Percentiles rank a stretch among this genome's conserved stretches.
Evolutionary conservation across 2,329 filamentous ascomycete species (phyloP).

Genomic region (Calycina herbarum): DNA sequence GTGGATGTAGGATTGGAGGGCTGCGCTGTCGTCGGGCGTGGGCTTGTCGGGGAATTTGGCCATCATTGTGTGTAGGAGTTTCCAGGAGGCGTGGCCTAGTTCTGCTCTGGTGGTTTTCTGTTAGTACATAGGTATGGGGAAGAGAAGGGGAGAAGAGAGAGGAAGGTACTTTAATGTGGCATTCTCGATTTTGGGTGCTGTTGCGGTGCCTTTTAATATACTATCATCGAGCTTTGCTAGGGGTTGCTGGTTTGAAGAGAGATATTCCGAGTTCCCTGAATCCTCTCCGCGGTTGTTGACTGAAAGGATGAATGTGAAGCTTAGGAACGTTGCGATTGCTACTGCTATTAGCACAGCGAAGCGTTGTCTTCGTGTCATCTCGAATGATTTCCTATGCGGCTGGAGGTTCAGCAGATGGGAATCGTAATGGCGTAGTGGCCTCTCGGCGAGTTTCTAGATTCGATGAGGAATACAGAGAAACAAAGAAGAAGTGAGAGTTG

Average conservation of each 20-base stretch:
- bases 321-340: slow-evolving; percentile 56
- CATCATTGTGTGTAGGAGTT: slow-evolving; percentile 70
- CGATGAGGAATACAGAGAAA: neutral
- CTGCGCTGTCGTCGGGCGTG: slow-evolving; percentile 59
- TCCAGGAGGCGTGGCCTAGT: slow-evolving; percentile 68
- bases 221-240: slow-evolving; percentile 42
- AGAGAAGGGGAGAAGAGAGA: neutral
- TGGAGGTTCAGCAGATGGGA: neutral
- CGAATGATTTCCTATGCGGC: neutral
- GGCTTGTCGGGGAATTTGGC: slow-evolving; percentile 68
- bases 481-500: neutral
- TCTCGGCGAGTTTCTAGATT: neutral
- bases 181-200: slow-evolving; percentile 80
- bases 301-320: slow-evolving; percentile 57
- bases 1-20: slow-evolving; percentile 64
- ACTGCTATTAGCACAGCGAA: slow-evolving; percentile 54
- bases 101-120: slow-evolving; percentile 44
- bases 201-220: slow-evolving; percentile 66
- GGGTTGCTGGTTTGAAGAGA: slow-evolving; percentile 22
- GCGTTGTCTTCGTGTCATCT: slow-evolving; percentile 44
- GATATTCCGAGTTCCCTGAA: slow-evolving; percentile 24
- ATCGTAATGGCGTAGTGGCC: neutral
- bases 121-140: slow-evolving; percentile 15
- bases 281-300: slow-evolving; percentile 29
- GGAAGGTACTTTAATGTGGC: slow-evolving; percentile 68